A percentile compares a stretch with the other conserved stretches of the same genome.
Conservation (phyloP, 805 yeast genomes). For the Candida maris region DNA sequence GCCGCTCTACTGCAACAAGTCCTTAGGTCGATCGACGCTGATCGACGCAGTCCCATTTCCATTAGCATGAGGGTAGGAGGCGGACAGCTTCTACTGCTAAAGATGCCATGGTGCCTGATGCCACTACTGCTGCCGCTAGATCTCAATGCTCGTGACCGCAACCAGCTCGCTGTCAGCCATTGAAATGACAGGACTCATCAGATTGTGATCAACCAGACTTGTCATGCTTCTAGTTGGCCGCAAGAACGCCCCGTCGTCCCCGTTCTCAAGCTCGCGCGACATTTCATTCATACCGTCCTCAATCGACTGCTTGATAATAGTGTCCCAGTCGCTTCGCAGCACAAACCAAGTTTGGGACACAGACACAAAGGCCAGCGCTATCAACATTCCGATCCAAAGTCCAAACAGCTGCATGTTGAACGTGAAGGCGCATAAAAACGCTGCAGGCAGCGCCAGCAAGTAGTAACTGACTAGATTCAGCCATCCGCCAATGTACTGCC, state of each 20-base stretch:
- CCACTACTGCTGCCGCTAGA: neutral
- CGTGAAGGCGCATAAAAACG: constrained; percentile 51
- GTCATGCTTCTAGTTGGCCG: constrained; percentile 15
- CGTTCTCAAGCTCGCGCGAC: constrained; percentile 3
- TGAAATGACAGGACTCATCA: constrained; percentile 26
- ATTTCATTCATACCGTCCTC: constrained; percentile 24
- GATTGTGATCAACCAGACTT: constrained; percentile 25
- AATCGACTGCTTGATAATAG: constrained; percentile 27
- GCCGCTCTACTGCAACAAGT: no score
- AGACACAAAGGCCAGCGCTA: constrained; percentile 50
- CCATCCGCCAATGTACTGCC: constrained; percentile 59
- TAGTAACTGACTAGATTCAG: constrained; percentile 57
- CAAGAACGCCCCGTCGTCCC: constrained; percentile 4
- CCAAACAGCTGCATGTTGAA: constrained; percentile 52
- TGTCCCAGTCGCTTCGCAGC: constrained; percentile 29
- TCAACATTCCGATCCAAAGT: constrained; percentile 58
- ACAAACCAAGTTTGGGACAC: constrained; percentile 37
- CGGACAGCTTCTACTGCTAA: no score
- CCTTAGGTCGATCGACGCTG: constrained; percentile 7
- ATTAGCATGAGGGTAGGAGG: no score
- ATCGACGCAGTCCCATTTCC: no score
- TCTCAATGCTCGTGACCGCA: neutral
- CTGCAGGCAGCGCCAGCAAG: constrained; percentile 58
- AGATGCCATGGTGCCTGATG: no score
- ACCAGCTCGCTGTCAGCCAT: constrained; percentile 10